phyloP scores from a whole-genome alignment of 805 yeast genomes.

The Pichia insulana region DNA sequence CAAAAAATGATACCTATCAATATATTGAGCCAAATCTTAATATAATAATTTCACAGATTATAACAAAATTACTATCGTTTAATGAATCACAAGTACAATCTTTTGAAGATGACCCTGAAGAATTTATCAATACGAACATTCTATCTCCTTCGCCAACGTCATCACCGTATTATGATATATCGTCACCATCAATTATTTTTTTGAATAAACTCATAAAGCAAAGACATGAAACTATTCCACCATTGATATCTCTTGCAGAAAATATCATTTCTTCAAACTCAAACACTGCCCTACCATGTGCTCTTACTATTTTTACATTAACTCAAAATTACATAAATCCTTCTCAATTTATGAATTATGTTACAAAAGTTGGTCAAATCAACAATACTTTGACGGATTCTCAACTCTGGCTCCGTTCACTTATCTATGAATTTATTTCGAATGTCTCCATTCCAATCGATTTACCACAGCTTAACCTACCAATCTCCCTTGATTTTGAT shows the following conservation, averaged over 20 bases:
- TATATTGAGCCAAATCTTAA: slow-evolving; percentile 56
- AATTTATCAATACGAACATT: slow-evolving; percentile 62
- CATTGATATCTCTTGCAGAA: slow-evolving; percentile 5
- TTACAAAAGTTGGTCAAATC: background rate
- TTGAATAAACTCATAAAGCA: slow-evolving; percentile 4
- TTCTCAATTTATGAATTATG: background rate
- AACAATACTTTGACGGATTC: background rate
- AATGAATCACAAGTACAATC: slow-evolving; percentile 57
- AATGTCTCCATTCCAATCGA: background rate
- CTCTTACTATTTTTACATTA: slow-evolving; percentile 6
- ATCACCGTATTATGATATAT: slow-evolving; percentile 3
- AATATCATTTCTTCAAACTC: slow-evolving; percentile 3
- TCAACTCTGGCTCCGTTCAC: slow-evolving; percentile 10
- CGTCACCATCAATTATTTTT: slow-evolving; percentile 8
- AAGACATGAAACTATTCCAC: slow-evolving; percentile 4
- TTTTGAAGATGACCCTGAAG: slow-evolving; percentile 83
- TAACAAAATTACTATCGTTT: slow-evolving; percentile 71
- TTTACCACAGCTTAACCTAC: slow-evolving; percentile 1
- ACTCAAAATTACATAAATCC: slow-evolving; percentile 4
- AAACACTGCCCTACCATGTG: slow-evolving; percentile 5
- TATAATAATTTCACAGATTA: slow-evolving; percentile 57
- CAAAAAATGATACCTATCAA: background rate
- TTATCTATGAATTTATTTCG: slow-evolving; percentile 10
- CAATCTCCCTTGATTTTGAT: background rate
- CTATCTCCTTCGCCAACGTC: background rate